Conservation (phyloP, 2,329 filamentous ascomycete genomes). For the Bipolaris zeicola region DNA sequence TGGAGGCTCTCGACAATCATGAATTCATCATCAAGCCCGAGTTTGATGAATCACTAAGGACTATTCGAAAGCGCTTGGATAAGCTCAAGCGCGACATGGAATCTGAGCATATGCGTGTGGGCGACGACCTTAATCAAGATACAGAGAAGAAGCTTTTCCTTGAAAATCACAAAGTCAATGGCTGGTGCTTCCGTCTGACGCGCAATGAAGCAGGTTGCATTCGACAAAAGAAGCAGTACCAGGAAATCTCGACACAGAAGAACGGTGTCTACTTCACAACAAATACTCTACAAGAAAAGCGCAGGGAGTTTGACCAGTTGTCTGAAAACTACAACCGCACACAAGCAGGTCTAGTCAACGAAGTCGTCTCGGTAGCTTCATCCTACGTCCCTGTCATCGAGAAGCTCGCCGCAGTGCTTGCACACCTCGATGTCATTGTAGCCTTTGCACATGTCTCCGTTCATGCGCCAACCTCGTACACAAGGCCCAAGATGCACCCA, state of each 20-base stretch:
- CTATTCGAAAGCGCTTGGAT: conserved; percentile 91
- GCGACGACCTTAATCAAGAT: conserved; percentile 84
- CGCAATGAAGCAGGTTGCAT: conserved; percentile 90
- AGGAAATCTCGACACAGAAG: conserved; percentile 97
- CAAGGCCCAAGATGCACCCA: conserved; percentile 86
- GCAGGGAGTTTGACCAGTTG: conserved; percentile 91
- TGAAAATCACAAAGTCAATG: conserved; percentile 93
- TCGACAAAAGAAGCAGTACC: conserved; percentile 85
- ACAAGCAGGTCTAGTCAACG: conserved; percentile 85
- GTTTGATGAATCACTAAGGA: conserved; percentile 85
- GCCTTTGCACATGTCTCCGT: conserved; percentile 92
- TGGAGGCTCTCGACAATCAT: conserved; percentile 93
- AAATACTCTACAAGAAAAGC: conserved; percentile 74
- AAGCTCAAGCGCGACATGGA: conserved; percentile 83
- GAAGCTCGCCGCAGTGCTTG: conserved; percentile 82
- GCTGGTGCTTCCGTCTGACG: conserved; percentile 94
- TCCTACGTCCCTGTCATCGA: conserved; percentile 95
- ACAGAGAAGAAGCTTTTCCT: conserved; percentile 98
- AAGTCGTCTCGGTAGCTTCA: conserved; percentile 90
- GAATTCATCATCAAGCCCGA: conserved; percentile 99
- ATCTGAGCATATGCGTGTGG: conserved; percentile 75
- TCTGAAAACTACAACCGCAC: conserved; percentile 95
- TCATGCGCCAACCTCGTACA: conserved; percentile 89
- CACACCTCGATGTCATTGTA: conserved; percentile 93
- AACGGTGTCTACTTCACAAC: conserved; percentile 99